phyloP scores from a whole-genome alignment of 352 stramenopile species.

The Thraustotheca clavata region DNA sequence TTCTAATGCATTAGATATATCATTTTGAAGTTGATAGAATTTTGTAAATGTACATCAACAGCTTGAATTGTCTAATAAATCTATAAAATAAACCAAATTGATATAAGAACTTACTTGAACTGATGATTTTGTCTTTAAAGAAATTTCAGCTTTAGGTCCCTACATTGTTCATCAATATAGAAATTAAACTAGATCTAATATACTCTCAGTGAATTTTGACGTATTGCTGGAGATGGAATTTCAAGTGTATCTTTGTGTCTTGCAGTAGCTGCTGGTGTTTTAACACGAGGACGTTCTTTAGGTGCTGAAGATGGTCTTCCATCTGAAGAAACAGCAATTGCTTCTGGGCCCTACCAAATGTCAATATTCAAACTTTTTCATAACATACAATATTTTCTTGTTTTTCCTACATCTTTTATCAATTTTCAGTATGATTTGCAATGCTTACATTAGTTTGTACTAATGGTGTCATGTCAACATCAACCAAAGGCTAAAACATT shows the following conservation, averaged over 20 bases:
- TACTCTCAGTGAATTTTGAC: too few species aligned
- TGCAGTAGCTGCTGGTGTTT: background rate
- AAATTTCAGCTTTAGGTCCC: too few species aligned
- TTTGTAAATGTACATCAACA: background rate
- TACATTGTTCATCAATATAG: too few species aligned
- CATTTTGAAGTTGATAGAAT: background rate
- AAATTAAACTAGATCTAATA: too few species aligned
- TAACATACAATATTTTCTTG: background rate
- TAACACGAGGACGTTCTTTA: background rate
- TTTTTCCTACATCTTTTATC: background rate
- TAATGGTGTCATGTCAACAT: background rate
- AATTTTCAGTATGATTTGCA: background rate
- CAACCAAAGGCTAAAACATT: background rate
- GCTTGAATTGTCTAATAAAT: background rate
- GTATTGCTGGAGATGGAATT: background rate
- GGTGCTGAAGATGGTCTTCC: background rate
- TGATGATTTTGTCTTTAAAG: too few species aligned
- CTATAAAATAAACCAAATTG: too few species aligned
- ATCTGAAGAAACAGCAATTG: background rate
- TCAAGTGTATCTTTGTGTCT: background rate
- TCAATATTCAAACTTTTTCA: too few species aligned
- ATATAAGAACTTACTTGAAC: too few species aligned
- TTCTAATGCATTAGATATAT: background rate
- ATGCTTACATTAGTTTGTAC: background rate
- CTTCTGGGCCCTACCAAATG: background rate